Evolutionary conservation across 2,329 filamentous ascomycete genomes (phyloP).

Genomic region (Colletotrichum sp.): DNA sequence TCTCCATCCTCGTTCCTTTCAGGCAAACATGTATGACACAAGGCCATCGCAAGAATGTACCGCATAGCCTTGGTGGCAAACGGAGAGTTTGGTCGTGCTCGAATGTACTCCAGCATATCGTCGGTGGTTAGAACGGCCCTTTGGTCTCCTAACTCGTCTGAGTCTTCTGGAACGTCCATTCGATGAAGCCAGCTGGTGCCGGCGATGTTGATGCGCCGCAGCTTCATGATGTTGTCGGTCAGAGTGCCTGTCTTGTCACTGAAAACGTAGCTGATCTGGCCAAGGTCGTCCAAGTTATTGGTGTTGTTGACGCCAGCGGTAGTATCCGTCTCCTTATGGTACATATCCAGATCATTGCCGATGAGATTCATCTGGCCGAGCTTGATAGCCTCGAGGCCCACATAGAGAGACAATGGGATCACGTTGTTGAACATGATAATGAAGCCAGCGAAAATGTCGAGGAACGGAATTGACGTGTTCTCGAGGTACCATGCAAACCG

Average conservation of each 20-base stretch:
- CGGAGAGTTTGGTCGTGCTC: slow-evolving; percentile 72
- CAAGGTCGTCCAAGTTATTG: slow-evolving; percentile 91
- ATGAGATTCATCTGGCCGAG: slow-evolving; percentile 78
- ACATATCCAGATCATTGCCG: slow-evolving; percentile 86
- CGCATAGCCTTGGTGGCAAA: slow-evolving; percentile 82
- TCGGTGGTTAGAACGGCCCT: slow-evolving; percentile 65
- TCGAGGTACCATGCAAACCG: slow-evolving; percentile 76
- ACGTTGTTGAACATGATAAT: slow-evolving; percentile 97
- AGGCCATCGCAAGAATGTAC: slow-evolving; percentile 81
- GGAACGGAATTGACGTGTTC: slow-evolving; percentile 71
- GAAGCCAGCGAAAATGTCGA: slow-evolving; percentile 85
- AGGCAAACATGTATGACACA: slow-evolving; percentile 91
- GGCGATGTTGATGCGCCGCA: slow-evolving; percentile 88
- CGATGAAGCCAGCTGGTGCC: slow-evolving; percentile 90
- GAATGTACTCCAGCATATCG: slow-evolving; percentile 81
- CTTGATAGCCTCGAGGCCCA: slow-evolving; percentile 87
- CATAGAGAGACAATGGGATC: slow-evolving; percentile 88
- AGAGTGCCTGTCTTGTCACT: slow-evolving; percentile 95
- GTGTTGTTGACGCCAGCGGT: slow-evolving; percentile 90
- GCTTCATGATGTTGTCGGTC: slow-evolving; percentile 95
- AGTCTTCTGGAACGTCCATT: slow-evolving; percentile 64
- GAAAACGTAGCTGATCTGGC: slow-evolving; percentile 88
- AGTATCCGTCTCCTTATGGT: slow-evolving; percentile 81
- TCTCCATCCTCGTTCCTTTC: slow-evolving; percentile 74
- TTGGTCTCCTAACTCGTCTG: slow-evolving; percentile 34